A percentile compares a stretch with the other conserved stretches of the same genome.
phyloP scores from a whole-genome alignment of 1,139 yeast genomes.

The Hansenula sp. region DNA sequence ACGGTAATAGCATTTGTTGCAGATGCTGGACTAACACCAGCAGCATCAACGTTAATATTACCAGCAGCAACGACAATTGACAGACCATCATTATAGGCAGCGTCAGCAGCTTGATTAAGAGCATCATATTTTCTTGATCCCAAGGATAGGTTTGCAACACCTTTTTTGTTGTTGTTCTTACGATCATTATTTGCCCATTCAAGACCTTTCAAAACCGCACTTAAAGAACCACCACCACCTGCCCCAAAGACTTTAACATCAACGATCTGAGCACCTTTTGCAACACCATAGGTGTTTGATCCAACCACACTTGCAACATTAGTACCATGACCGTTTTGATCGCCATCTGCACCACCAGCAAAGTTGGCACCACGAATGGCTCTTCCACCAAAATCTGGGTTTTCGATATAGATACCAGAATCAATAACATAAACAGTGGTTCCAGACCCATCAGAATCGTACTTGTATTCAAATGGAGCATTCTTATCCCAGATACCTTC shows the following conservation, averaged over 20 bases:
- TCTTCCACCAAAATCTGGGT: constrained; percentile 66
- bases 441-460: constrained; percentile 53
- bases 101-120: constrained; percentile 69
- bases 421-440: constrained; percentile 81
- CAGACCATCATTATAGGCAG: constrained; percentile 66
- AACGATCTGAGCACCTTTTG: constrained; percentile 59
- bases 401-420: constrained; percentile 60
- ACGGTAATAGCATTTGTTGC: constrained; percentile 71
- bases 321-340: constrained; percentile 71
- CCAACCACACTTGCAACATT: constrained; percentile 91
- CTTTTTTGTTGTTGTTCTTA: constrained; percentile 35
- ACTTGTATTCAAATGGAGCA: constrained; percentile 31
- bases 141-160: constrained; percentile 76
- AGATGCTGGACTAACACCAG: constrained; percentile 71
- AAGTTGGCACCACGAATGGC: constrained; percentile 55
- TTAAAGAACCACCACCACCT: constrained; percentile 62
- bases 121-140: constrained; percentile 68
- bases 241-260: constrained; percentile 69
- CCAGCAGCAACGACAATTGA: constrained; percentile 91
- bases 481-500: constrained; percentile 29
- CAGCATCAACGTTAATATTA: constrained; percentile 68
- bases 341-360: constrained; percentile 59
- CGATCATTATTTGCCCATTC: constrained; percentile 69
- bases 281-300: constrained; percentile 72
- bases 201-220: constrained; percentile 65